A percentile compares a stretch with the other conserved stretches of the same genome.
Evolutionary conservation across 169 alveolate species (phyloP).

Genomic region (Cryptosporidium tyzzeri): DNA sequence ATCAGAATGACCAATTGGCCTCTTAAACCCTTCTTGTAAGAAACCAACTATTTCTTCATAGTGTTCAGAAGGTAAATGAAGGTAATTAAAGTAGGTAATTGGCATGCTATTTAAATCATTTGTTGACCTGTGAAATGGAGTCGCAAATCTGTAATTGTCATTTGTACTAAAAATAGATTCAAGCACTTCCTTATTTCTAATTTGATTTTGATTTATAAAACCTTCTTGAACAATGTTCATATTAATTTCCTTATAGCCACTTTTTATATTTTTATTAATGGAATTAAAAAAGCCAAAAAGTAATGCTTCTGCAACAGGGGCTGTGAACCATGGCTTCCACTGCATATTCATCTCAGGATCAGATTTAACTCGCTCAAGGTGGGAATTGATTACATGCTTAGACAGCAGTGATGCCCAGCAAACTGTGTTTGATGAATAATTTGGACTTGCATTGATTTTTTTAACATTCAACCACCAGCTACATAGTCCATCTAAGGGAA

Average conservation of each 20-base stretch:
- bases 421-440: conserved; percentile 1
- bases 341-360: conserved; percentile 33
- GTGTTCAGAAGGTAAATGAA: conserved; percentile 32
- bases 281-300: conserved; percentile 37
- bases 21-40: conserved; percentile 16
- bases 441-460: conserved; percentile 15
- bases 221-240: conserved; percentile 11
- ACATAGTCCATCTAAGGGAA: conserved; percentile 30
- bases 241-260: not conserved
- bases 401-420: conserved; percentile 57
- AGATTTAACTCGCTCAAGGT: conserved; percentile 11
- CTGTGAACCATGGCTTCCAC: conserved; percentile 69
- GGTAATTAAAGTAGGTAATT: conserved; percentile 33
- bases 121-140: conserved; percentile 38
- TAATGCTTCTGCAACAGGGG: conserved; percentile 69
- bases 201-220: conserved; percentile 13
- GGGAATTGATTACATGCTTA: not conserved
- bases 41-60: not conserved
- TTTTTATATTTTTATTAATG: not conserved
- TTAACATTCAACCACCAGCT: conserved; percentile 48
- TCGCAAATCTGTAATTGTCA: conserved; percentile 4
- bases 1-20: conserved; percentile 41
- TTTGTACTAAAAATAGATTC: conserved; percentile 18
- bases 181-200: conserved; percentile 10
- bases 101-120: conserved; percentile 32